Conservation (phyloP, 2,329 filamentous ascomycete species). For the Verticillium zaregamsianum region DNA sequence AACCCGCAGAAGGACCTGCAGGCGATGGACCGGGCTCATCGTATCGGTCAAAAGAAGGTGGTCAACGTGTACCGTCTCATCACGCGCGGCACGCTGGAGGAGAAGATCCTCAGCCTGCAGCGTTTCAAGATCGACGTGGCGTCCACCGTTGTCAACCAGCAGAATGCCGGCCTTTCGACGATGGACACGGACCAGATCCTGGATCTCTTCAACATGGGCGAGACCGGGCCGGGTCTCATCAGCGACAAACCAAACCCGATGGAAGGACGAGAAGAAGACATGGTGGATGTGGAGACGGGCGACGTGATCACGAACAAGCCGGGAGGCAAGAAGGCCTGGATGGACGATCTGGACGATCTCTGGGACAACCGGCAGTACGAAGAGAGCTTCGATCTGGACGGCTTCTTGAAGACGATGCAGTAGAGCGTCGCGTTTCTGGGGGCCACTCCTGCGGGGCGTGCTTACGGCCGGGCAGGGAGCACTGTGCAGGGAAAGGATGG, state of each 20-base stretch:
- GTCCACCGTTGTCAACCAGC: constrained; percentile 96
- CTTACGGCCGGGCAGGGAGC: neutral
- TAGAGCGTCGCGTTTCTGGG: constrained; percentile 17
- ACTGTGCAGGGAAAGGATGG: constrained; percentile 3
- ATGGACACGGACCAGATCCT: constrained; percentile 99
- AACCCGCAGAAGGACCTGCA: constrained; percentile 98
- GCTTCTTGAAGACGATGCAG: constrained; percentile 93
- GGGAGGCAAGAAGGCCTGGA: constrained; percentile 92
- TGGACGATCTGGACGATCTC: constrained; percentile 90
- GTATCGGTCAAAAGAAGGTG: constrained; percentile 99
- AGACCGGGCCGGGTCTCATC: constrained; percentile 65
- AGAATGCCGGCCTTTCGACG: constrained; percentile 87
- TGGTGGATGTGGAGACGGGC: constrained; percentile 89
- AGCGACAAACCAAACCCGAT: constrained; percentile 55
- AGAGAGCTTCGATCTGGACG: constrained; percentile 94
- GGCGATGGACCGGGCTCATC: constrained; percentile 97
- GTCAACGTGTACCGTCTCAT: constrained; percentile 98
- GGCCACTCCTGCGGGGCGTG: neutral
- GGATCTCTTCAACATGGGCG: constrained; percentile 89
- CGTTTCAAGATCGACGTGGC: constrained; percentile 99
- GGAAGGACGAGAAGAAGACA: constrained; percentile 71
- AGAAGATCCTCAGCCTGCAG: constrained; percentile 97
- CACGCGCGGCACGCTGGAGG: constrained; percentile 90
- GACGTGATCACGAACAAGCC: constrained; percentile 76
- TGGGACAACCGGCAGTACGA: constrained; percentile 99